A percentile compares a stretch with the other conserved stretches of the same genome.
Conservation (phyloP, 495 filamentous ascomycete species). For the Haplographium delicatum region DNA sequence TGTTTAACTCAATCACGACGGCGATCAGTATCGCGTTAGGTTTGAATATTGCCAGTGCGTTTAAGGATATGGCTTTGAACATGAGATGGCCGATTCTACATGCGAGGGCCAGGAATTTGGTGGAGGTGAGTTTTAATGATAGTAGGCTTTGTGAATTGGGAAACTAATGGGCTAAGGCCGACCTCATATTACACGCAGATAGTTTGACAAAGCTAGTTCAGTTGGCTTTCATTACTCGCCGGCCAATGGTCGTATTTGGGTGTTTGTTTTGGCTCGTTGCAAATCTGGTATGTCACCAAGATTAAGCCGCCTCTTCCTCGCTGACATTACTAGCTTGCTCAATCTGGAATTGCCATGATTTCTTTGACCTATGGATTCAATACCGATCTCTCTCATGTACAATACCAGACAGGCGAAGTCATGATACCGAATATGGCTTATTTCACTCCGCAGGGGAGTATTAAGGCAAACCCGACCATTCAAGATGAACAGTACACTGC, state of each 20-base stretch:
- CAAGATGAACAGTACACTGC: constrained; percentile 19
- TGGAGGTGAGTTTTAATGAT: constrained; percentile 16
- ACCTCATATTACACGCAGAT: constrained; percentile 20
- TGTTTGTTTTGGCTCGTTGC: constrained; percentile 18
- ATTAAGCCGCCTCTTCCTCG: neutral
- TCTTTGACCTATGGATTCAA: constrained; percentile 25
- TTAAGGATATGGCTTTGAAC: constrained; percentile 28
- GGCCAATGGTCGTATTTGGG: constrained; percentile 11
- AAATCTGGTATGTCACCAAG: constrained; percentile 13
- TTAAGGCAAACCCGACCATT: neutral
- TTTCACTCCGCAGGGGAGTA: constrained; percentile 13
- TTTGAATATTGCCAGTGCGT: constrained; percentile 27
- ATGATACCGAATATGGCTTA: constrained; percentile 16
- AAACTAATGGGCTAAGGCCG: constrained; percentile 13
- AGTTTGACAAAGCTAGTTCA: constrained; percentile 17
- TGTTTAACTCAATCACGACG: constrained; percentile 25
- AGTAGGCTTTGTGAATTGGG: neutral
- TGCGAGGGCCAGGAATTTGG: constrained; percentile 14
- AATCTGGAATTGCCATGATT: constrained; percentile 23
- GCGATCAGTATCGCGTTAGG: constrained; percentile 24
- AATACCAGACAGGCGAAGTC: constrained; percentile 2
- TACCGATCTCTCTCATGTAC: neutral
- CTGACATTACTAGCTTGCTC: constrained; percentile 16
- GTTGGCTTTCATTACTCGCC: constrained; percentile 9
- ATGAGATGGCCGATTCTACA: constrained; percentile 27